A percentile compares a stretch with the other conserved stretches of the same genome.
Evolutionary conservation across 495 filamentous ascomycete species (phyloP).

Genomic region (Glarea lozoyensis): DNA sequence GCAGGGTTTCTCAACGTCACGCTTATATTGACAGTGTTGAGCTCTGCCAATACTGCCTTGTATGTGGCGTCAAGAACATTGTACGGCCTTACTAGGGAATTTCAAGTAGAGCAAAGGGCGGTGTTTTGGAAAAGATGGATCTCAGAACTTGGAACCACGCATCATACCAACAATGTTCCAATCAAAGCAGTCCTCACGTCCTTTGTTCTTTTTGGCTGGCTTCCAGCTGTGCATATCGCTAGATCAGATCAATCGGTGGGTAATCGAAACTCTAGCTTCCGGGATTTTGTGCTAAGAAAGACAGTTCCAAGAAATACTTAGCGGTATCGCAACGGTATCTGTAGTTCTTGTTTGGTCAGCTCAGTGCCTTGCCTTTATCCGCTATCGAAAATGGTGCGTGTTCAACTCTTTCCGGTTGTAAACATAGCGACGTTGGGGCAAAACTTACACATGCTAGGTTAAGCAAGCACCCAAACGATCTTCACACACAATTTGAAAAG

Average conservation of each 20-base stretch:
- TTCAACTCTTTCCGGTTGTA: neutral
- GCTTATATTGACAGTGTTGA: constrained; percentile 18
- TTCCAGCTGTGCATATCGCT: neutral
- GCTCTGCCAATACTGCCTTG: constrained; percentile 30
- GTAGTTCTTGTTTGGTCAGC: constrained; percentile 32
- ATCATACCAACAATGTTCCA: neutral
- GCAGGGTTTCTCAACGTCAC: constrained; percentile 16
- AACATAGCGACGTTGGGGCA: too few species aligned
- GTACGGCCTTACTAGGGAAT: constrained; percentile 30
- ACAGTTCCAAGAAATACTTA: constrained; percentile 27
- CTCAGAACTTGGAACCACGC: constrained; percentile 6
- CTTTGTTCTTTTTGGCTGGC: neutral
- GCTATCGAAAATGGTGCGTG: constrained; percentile 29
- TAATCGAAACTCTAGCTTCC: neutral
- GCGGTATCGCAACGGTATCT: constrained; percentile 26
- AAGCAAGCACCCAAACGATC: too few species aligned
- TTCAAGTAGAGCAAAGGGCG: too few species aligned
- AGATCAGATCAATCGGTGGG: neutral
- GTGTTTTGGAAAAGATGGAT: too few species aligned
- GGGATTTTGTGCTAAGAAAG: neutral
- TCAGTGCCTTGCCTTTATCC: constrained; percentile 35
- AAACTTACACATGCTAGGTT: too few species aligned
- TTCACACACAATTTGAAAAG: too few species aligned
- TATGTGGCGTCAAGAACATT: constrained; percentile 34
- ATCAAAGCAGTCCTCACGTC: neutral